phyloP scores from a whole-genome alignment of 441 rosid species.

The Gossypium gossypioides region DNA sequence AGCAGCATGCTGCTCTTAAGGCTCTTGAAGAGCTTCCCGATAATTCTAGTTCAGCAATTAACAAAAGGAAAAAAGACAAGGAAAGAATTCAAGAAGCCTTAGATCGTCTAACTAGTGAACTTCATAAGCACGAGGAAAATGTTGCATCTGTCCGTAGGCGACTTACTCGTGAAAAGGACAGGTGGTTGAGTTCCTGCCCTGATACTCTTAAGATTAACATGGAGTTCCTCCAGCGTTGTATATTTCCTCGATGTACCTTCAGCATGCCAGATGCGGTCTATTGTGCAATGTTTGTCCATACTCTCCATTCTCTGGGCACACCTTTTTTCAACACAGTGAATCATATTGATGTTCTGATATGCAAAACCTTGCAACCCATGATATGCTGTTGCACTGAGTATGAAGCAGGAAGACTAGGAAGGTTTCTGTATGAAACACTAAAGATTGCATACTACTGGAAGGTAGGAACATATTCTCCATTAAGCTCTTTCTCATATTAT shows the following conservation, averaged over 20 bases:
- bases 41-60: constrained; percentile 89
- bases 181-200: constrained; percentile 97
- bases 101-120: constrained; percentile 81
- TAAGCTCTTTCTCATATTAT: neutral
- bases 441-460: constrained; percentile 99
- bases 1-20: constrained; percentile 93
- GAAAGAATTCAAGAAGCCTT: constrained; percentile 98
- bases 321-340: constrained; percentile 98
- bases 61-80: constrained; percentile 97
- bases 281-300: constrained; percentile 97
- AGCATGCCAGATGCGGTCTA: constrained; percentile 99
- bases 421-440: constrained; percentile 82
- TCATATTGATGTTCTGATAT: constrained; percentile 94
- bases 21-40: constrained; percentile 92
- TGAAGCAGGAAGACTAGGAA: constrained; percentile 98
- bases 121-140: constrained; percentile 81
- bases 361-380: constrained; percentile 99
- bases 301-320: constrained; percentile 96
- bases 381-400: constrained; percentile 99
- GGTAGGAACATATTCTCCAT: constrained; percentile 30
- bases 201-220: constrained; percentile 97
- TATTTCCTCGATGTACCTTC: constrained; percentile 98
- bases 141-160: constrained; percentile 89
- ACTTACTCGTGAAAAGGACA: constrained; percentile 91
- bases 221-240: constrained; percentile 99